phyloP scores from a whole-genome alignment of 345 rosid species.

The Turnera subulata region DNA sequence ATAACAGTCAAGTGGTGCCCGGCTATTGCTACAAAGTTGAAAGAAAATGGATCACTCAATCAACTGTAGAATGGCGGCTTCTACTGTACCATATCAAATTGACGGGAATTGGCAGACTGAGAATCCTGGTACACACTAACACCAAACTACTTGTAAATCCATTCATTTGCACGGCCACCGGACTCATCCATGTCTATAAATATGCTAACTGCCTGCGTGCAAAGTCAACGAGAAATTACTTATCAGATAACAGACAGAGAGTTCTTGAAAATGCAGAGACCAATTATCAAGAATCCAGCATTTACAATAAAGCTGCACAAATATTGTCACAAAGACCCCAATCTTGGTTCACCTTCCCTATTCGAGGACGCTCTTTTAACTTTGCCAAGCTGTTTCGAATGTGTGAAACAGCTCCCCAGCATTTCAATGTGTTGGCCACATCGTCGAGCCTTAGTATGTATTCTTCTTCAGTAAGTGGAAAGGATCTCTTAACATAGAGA shows the following conservation, averaged over 20 bases:
- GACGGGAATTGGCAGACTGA: neutral
- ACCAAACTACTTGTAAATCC: slow-evolving; percentile 77
- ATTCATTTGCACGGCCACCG: slow-evolving; percentile 91
- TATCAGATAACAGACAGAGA: too few species aligned
- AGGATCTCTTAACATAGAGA: slow-evolving; percentile 62
- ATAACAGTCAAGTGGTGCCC: too few species aligned
- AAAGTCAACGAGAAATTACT: slow-evolving; percentile 6
- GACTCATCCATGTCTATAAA: slow-evolving; percentile 93
- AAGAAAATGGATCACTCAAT: too few species aligned
- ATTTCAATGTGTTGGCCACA: slow-evolving; percentile 82
- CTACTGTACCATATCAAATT: neutral
- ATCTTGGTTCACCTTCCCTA: slow-evolving; percentile 58
- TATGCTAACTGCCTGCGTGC: slow-evolving; percentile 94
- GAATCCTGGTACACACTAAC: neutral
- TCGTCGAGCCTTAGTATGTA: slow-evolving; percentile 89
- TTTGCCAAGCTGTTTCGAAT: slow-evolving; percentile 82
- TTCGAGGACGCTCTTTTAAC: slow-evolving; percentile 84
- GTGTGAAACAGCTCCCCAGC: slow-evolving; percentile 97
- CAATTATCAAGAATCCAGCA: too few species aligned
- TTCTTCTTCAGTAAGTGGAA: slow-evolving; percentile 93
- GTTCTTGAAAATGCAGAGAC: too few species aligned
- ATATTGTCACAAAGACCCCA: too few species aligned
- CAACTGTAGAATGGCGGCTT: neutral
- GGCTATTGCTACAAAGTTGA: neutral
- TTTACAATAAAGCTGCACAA: too few species aligned